These are phyloP conservation scores for Fusarium praegraminearum DNA, from an alignment of 2,329 filamentous ascomycete genomes.

Conservation along the genomic window DNA sequence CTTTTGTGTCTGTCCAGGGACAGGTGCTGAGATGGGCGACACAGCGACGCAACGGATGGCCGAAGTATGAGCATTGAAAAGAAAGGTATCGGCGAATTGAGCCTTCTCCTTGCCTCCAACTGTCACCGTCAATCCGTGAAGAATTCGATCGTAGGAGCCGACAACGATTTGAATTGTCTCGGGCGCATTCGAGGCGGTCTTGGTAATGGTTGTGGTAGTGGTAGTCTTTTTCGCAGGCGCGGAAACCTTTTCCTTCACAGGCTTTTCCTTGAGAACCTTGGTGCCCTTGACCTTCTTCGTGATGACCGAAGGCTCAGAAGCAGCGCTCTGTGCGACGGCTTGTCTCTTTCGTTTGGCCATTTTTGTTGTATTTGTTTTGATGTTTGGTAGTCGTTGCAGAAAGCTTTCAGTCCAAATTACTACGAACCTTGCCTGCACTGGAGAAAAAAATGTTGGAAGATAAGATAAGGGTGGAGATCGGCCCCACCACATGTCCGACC, in stretches of 20 bases:
- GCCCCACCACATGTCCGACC: slow-evolving; percentile 19
- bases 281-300: slow-evolving; percentile 49
- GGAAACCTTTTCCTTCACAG: slow-evolving; percentile 26
- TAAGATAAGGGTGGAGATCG: slow-evolving; percentile 52
- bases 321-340: slow-evolving; percentile 47
- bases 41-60: slow-evolving; percentile 90
- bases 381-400: slow-evolving; percentile 21
- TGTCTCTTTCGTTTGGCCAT: slow-evolving; percentile 66
- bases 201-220: slow-evolving; percentile 13
- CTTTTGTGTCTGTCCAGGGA: slow-evolving; percentile 76
- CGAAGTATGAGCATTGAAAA: slow-evolving; percentile 93
- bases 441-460: slow-evolving; percentile 49
- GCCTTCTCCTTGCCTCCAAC: slow-evolving; percentile 62
- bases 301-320: slow-evolving; percentile 38
- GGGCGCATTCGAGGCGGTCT: slow-evolving; percentile 41
- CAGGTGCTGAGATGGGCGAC: slow-evolving; percentile 76
- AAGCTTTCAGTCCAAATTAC: slow-evolving; percentile 18
- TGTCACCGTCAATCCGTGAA: slow-evolving; percentile 89
- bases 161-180: slow-evolving; percentile 88
- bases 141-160: slow-evolving; percentile 91
- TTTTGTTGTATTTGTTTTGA: slow-evolving; percentile 26
- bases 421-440: neutral
- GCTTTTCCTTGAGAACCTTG: slow-evolving; percentile 30
- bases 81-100: slow-evolving; percentile 89
- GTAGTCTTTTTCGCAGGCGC: slow-evolving; percentile 44